Base-by-base conservation (phyloP, 805 yeast species). In the Nakazawaea pomicola region DNA sequence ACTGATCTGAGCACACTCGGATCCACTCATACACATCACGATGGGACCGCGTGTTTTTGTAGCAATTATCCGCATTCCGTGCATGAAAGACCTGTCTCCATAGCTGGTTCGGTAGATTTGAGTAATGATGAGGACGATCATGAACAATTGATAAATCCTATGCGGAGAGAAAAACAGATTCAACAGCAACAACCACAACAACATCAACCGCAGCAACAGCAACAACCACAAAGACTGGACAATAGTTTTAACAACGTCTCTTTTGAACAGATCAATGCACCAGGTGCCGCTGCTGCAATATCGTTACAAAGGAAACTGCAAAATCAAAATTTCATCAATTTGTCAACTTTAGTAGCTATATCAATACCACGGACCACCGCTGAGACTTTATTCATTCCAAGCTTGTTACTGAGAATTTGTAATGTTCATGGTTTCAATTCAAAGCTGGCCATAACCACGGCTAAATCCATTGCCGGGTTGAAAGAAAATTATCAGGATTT, bases 331-430 rank as follows among this genome's bases (percentile, higher is more conserved):
- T 65, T 70, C 33, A 52, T 70, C 34, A 72, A 71, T 50, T 55
- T 76, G 38, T 76, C 81, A 1, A 70, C 71, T 17, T 56, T 76
- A 20, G 88, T 83, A 4, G 86, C 91, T 0, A 70, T 83, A 46
- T 75, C 91, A 0, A 72, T 82, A 8, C 93, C 91, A 6, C 65
- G 93, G 54, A 74, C 84, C 14, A 83, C 91, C 0, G 90, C 82
- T 50, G 93, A 84, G 54, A 83, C 88, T 0, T 61, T 84, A 31
- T 81, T 83, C 50, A 77, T 82, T 28, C 91, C 93, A 0, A 78
- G 85, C 6, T 58, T 84, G 37, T 61, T 84, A 45, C 84, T 88
- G 5, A 73, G 78, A 42, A 70, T 84, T 37, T 82, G 87, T 44
- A 79, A 78, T 50, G 74, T 71, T 1, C 83, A 79, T 57, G 91